Conservation (phyloP, 805 yeast species). For the Hanseniaspora valbyensis region DNA sequence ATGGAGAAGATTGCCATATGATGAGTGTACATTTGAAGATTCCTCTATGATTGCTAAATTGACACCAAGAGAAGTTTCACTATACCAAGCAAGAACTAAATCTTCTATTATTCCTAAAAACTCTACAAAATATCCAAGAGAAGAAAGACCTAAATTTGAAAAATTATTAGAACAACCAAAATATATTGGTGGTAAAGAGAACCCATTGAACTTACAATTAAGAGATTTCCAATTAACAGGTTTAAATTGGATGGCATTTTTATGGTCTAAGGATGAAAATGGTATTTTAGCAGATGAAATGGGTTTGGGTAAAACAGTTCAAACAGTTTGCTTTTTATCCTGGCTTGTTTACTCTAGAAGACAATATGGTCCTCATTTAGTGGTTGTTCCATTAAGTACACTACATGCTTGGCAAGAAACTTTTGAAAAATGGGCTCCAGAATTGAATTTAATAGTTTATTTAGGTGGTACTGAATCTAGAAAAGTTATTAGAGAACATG, state of each 20-base stretch:
- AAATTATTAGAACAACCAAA: conserved; percentile 78
- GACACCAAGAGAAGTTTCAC: conserved; percentile 74
- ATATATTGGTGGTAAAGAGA: conserved; percentile 52
- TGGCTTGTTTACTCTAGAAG: conserved; percentile 93
- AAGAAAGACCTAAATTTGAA: conserved; percentile 77
- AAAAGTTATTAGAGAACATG: conserved; percentile 68
- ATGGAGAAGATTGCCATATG: conserved; percentile 89
- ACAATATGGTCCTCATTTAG: conserved; percentile 94
- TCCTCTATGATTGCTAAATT: conserved; percentile 75
- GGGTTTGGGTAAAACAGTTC: conserved; percentile 98
- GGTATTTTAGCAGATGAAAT: conserved; percentile 97
- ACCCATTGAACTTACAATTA: conserved; percentile 49
- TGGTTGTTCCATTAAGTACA: conserved; percentile 92
- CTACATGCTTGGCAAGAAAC: conserved; percentile 99
- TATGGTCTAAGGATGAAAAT: conserved; percentile 95
- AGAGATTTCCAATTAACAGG: conserved; percentile 98
- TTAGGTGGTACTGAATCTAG: conserved; percentile 87
- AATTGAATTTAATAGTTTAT: conserved; percentile 81
- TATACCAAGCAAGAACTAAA: conserved; percentile 67
- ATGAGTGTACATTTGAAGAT: conserved; percentile 94
- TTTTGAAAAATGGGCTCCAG: conserved; percentile 95
- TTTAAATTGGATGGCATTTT: conserved; percentile 97
- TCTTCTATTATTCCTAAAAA: conserved; percentile 76
- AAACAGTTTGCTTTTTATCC: conserved; percentile 84
- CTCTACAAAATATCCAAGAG: conserved; percentile 29